Percentiles rank a stretch among this genome's conserved stretches.
These are phyloP conservation scores for Exophiala spinifera DNA, from an alignment of 2,329 filamentous ascomycete species.

Conservation along the genomic window DNA sequence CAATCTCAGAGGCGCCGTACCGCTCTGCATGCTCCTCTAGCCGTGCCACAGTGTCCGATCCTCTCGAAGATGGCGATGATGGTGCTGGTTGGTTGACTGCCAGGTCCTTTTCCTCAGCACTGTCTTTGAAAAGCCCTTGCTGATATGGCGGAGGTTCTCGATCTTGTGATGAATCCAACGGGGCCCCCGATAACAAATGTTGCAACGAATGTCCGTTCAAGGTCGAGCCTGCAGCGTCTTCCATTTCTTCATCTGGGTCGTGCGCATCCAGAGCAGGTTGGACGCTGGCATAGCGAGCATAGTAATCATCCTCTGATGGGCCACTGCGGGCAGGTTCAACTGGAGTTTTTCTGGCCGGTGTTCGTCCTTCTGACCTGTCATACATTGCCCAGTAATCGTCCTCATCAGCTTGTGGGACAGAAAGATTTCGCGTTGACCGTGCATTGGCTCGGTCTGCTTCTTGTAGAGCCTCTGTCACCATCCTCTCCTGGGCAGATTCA, in stretches of 20 bases:
- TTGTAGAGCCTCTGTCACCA: slow-evolving; percentile 38
- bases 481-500: slow-evolving; percentile 39
- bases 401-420: slow-evolving; percentile 50
- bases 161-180: slow-evolving; percentile 33
- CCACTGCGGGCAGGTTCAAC: slow-evolving; percentile 34
- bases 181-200: slow-evolving; percentile 37
- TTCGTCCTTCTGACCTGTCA: slow-evolving; percentile 54
- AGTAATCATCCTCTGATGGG: slow-evolving; percentile 58
- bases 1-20: slow-evolving; percentile 55
- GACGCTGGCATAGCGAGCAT: slow-evolving; percentile 59
- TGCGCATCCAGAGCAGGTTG: slow-evolving; percentile 63
- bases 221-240: slow-evolving; percentile 49
- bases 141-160: slow-evolving; percentile 29
- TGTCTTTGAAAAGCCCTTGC: neutral
- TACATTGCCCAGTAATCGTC: slow-evolving; percentile 65
- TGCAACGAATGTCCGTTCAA: slow-evolving; percentile 53
- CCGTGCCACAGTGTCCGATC: slow-evolving; percentile 50
- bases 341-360: slow-evolving; percentile 44
- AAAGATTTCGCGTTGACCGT: slow-evolving; percentile 23
- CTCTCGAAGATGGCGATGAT: slow-evolving; percentile 42
- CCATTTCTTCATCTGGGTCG: slow-evolving; percentile 56
- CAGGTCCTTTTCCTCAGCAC: slow-evolving; percentile 29
- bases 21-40: slow-evolving; percentile 54
- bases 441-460: slow-evolving; percentile 30
- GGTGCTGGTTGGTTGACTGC: slow-evolving; percentile 44